Conservation (phyloP, 164 flowering plant genomes). For the Malania oleifera region DNA sequence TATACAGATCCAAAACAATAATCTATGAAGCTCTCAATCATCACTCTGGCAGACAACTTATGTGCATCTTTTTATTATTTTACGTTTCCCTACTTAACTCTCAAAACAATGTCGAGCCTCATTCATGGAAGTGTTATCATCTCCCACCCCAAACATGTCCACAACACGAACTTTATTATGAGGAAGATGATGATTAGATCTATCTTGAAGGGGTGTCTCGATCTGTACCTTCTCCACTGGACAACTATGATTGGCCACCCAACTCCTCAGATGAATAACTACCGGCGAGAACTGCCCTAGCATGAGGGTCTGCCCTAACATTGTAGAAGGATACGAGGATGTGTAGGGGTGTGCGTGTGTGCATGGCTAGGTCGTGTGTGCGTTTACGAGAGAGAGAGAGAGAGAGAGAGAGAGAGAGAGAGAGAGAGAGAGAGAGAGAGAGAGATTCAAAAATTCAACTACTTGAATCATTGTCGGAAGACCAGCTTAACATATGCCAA, state of each 20-base stretch:
- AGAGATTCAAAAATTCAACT: too few species aligned
- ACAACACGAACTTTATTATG: background rate
- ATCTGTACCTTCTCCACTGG: slow-evolving; percentile 22
- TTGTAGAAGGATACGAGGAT: too few species aligned
- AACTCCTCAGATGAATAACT: slow-evolving; percentile 22
- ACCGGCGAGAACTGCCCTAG: slow-evolving; percentile 15
- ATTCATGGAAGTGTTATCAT: background rate
- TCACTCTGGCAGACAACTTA: background rate
- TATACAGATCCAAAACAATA: slow-evolving; percentile 35
- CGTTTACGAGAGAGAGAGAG: too few species aligned
- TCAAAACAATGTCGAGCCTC: slow-evolving; percentile 15
- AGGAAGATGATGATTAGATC: slow-evolving; percentile 11
- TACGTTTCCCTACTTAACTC: slow-evolving; percentile 13
- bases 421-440: too few species aligned
- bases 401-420: too few species aligned
- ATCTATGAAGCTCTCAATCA: slow-evolving; percentile 14
- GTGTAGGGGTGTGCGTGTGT: too few species aligned
- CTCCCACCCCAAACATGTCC: background rate
- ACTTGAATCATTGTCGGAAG: too few species aligned
- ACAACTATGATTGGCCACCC: slow-evolving; percentile 14
- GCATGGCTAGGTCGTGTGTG: too few species aligned
- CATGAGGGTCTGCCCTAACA: slow-evolving; percentile 14
- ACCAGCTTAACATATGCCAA: too few species aligned
- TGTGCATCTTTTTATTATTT: slow-evolving; percentile 10
- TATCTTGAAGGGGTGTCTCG: slow-evolving; percentile 4